Percentiles rank a stretch among this genome's conserved stretches.
Evolutionary conservation across 2,329 filamentous ascomycete species (phyloP).

Genomic region (Trichoderma breve): DNA sequence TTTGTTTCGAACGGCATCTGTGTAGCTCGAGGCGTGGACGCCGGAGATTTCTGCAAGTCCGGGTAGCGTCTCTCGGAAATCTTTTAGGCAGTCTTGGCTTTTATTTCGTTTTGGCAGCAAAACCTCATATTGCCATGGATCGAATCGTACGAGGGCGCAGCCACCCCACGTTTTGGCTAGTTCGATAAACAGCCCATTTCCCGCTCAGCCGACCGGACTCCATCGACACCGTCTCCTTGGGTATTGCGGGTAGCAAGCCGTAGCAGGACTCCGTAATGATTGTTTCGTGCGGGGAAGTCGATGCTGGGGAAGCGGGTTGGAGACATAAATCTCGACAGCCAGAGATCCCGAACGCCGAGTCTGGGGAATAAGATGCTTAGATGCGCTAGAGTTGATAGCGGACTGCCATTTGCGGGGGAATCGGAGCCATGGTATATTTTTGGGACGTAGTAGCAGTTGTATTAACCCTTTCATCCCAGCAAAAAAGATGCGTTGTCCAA

Average conservation of each 20-base stretch:
- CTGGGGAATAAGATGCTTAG: slow-evolving; percentile 18
- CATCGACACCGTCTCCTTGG: slow-evolving; percentile 8
- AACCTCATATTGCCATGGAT: not conserved
- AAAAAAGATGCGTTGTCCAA: not conserved
- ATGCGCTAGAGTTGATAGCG: not conserved
- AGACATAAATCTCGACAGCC: not conserved
- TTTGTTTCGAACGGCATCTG: not conserved
- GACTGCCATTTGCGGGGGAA: slow-evolving; percentile 7
- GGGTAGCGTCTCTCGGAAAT: not conserved
- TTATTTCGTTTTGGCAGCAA: not conserved
- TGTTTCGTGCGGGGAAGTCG: slow-evolving; percentile 10
- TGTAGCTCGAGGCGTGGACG: not conserved
- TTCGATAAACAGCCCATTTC: slow-evolving; percentile 16
- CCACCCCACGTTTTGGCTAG: slow-evolving; percentile 15
- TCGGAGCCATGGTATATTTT: not conserved
- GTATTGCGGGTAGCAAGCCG: slow-evolving; percentile 10
- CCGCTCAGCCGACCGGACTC: slow-evolving; percentile 11
- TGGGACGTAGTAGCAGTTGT: not conserved
- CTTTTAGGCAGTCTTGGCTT: not conserved
- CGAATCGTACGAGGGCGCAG: slow-evolving; percentile 6
- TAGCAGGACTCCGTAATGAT: not conserved
- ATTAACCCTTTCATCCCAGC: not conserved
- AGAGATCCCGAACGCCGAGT: slow-evolving; percentile 13
- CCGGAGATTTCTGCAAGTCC: not conserved
- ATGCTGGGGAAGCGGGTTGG: slow-evolving; percentile 16